Base-by-base conservation (phyloP, 2,329 filamentous ascomycete genomes). In the Ophiocordyceps camponoti-saundersi region DNA sequence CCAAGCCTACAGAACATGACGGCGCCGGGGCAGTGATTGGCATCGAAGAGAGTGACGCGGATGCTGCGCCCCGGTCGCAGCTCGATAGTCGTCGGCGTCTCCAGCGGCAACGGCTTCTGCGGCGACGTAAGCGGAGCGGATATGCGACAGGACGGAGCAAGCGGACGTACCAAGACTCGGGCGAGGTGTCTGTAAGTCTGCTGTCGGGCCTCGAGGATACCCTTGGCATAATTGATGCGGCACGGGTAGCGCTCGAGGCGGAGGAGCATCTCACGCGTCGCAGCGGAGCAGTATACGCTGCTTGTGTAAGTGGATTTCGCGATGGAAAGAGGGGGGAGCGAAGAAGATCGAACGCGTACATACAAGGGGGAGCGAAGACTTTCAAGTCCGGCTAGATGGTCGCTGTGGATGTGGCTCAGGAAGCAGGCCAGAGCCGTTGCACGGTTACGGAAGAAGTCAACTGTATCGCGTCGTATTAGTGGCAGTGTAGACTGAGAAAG, bases 361-460 rank as follows among this genome's bases (percentile, higher is more conserved):
- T 61, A 77, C 73, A 95, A 95, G 0, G 86, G 84, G 26, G 84
- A 78, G 43, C 79, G 75, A 47, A 89, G 71, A 13, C 72, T 76
- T 54, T 94, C 87, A 1, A 95, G 71, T 0, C 90, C 89, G 34
- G 74, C 73, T 1, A 95, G 73, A 62, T 95, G 90, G 56, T 95
- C 89, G 52, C 83, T 93, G 59, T 95, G 90, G 2, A 93, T 79
- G 72, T 96, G 90, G 61, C 85, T 93, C 23, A 96, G 70, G 58
- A 96, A 95, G 60, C 83, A 92, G 16, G 85, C 88, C 47, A 92
- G 64, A 0, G 87, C 63, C 6, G 67, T 67, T 4, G 68, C 64
- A 44, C 71, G 69, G 16, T 64, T 66, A 22, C 85, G 77, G 56
- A 95, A 95, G 65, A 80, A 87, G 63, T 95, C 89, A 52, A 95